These are phyloP conservation scores for Plantago ovata DNA, from an alignment of 257 asterid genomes.

Conservation along the genomic window DNA sequence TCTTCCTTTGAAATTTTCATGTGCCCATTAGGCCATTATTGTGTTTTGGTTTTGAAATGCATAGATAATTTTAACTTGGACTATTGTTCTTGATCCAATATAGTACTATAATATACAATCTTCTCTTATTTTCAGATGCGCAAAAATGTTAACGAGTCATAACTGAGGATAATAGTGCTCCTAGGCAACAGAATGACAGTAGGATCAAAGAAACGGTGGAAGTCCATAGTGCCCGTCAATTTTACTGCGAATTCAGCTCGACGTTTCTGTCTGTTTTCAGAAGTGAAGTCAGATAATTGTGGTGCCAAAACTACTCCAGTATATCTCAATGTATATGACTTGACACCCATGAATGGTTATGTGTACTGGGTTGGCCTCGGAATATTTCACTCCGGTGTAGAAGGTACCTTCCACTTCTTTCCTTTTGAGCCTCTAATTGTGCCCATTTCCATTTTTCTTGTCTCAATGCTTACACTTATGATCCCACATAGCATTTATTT, in stretches of 20 bases:
- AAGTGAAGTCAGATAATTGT: slow-evolving; percentile 37
- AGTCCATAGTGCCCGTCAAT: slow-evolving; percentile 53
- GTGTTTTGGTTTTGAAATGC: neutral
- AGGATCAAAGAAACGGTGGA: slow-evolving; percentile 75
- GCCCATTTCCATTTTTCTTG: neutral
- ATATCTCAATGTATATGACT: slow-evolving; percentile 61
- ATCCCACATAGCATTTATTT: no score
- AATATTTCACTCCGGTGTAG: slow-evolving; percentile 65
- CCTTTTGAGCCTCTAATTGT: neutral
- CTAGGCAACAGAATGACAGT: slow-evolving; percentile 51
- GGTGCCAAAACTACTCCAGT: slow-evolving; percentile 52
- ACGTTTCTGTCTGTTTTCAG: slow-evolving; percentile 78
- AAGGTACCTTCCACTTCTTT: slow-evolving; percentile 33
- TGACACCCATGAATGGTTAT: slow-evolving; percentile 61
- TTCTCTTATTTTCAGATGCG: slow-evolving; percentile 36
- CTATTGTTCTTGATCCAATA: neutral
- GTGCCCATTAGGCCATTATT: neutral
- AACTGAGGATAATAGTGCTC: slow-evolving; percentile 29
- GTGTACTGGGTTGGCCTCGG: slow-evolving; percentile 72
- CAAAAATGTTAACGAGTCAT: slow-evolving; percentile 29
- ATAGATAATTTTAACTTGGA: neutral
- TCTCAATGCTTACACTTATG: neutral
- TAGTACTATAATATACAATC: neutral
- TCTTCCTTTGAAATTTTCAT: neutral
- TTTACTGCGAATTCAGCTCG: slow-evolving; percentile 59